Evolutionary conservation across 805 yeast species (phyloP).

Genomic region (Yamadazyma akitaensis): DNA sequence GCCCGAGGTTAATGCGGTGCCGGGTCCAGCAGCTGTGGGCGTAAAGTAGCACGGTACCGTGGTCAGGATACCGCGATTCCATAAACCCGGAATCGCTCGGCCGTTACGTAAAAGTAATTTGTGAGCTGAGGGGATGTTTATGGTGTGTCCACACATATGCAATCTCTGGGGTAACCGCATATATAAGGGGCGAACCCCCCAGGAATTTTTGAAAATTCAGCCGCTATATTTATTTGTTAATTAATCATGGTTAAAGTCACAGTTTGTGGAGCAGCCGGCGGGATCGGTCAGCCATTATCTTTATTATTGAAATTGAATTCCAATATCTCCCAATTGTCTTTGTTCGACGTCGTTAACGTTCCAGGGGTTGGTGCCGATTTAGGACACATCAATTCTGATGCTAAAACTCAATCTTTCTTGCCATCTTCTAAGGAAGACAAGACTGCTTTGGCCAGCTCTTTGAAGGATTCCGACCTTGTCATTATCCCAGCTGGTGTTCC

Average conservation of each 20-base stretch:
- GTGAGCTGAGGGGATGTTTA: slow-evolving; percentile 1
- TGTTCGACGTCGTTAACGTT: slow-evolving; percentile 80
- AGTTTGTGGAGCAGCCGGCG: slow-evolving; percentile 90
- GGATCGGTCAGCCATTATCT: slow-evolving; percentile 91
- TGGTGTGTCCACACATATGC: background rate
- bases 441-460: slow-evolving; percentile 43
- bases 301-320: slow-evolving; percentile 71
- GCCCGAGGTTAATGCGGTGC: background rate
- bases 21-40: background rate
- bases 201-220: background rate
- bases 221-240: background rate
- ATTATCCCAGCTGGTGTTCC: slow-evolving; percentile 85
- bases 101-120: background rate
- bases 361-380: slow-evolving; percentile 90
- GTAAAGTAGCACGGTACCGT: background rate
- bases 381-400: slow-evolving; percentile 73
- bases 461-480: slow-evolving; percentile 46
- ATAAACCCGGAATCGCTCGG: background rate
- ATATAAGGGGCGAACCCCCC: slow-evolving; percentile 7
- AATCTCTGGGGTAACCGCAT: slow-evolving; percentile 9
- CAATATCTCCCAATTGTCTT: slow-evolving; percentile 60
- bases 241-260: slow-evolving; percentile 61
- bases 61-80: background rate
- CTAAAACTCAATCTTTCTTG: slow-evolving; percentile 55
- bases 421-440: slow-evolving; percentile 53